These are phyloP conservation scores for Candida rishiriensis DNA, from an alignment of 805 yeast genomes.

Conservation along the genomic window DNA sequence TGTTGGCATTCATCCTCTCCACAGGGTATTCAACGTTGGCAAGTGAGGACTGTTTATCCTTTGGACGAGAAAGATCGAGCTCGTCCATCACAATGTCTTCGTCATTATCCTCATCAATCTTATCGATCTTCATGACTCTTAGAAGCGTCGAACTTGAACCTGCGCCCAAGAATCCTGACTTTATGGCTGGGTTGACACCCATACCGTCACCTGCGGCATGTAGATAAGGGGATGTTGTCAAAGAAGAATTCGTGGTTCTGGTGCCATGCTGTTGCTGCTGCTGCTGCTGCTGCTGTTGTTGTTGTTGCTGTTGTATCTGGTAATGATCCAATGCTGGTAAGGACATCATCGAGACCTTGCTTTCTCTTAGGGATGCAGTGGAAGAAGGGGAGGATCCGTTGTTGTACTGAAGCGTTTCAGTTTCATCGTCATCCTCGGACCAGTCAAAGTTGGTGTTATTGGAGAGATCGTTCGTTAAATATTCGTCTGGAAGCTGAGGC, in stretches of 20 bases:
- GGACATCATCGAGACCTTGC: conserved; percentile 13
- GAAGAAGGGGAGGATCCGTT: conserved; percentile 16
- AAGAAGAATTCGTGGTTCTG: conserved; percentile 18
- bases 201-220: conserved; percentile 47
- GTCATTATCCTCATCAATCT: conserved; percentile 22
- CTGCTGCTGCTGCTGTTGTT: background rate
- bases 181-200: conserved; percentile 51
- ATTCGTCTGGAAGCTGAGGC: conserved; percentile 25
- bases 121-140: conserved; percentile 30
- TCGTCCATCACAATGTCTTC: conserved; percentile 16
- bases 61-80: conserved; percentile 6
- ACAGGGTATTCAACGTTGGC: background rate
- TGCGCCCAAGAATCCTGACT: conserved; percentile 60
- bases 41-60: background rate
- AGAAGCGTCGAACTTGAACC: conserved; percentile 57
- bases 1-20: conserved; percentile 12
- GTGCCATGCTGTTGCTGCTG: conserved; percentile 7
- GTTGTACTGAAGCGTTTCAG: conserved; percentile 7
- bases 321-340: conserved; percentile 11
- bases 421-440: conserved; percentile 48
- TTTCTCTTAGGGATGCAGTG: conserved; percentile 9
- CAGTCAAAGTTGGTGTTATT: conserved; percentile 52
- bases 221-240: conserved; percentile 20
- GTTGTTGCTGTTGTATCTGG: background rate
- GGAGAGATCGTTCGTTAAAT: conserved; percentile 17